Conservation (phyloP, 2,329 filamentous ascomycete species). For the Pyrenochaeta sp. region DNA sequence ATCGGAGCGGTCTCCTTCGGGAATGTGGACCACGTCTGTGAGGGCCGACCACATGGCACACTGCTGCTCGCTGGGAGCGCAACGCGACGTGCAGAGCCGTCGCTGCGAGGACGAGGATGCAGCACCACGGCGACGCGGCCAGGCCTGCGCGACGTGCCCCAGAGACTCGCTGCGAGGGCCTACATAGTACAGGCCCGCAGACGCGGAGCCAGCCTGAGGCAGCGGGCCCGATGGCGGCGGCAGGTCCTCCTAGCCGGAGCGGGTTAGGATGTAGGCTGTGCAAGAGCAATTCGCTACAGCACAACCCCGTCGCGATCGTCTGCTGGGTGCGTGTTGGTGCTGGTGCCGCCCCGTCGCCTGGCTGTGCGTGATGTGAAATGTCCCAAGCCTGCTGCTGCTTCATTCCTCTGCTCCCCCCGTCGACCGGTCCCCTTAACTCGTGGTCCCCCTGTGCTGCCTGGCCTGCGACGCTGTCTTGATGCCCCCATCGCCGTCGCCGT, state of each 20-base stretch:
- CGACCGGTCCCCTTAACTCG: neutral
- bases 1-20: conserved; percentile 14
- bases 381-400: neutral
- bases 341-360: neutral
- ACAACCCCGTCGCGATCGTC: neutral
- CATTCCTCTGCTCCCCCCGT: neutral
- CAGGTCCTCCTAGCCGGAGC: too few relatives aligned
- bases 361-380: neutral
- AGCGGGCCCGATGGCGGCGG: too few relatives aligned
- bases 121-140: neutral
- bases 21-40: conserved; percentile 5
- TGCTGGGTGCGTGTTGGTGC: too few relatives aligned
- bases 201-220: too few relatives aligned
- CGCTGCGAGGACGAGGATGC: too few relatives aligned
- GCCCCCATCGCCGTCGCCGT: too few relatives aligned
- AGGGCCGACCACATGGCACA: conserved; percentile 10
- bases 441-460: too few relatives aligned
- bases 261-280: conserved; percentile 1
- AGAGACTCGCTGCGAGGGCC: too few relatives aligned
- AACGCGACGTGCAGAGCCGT: too few relatives aligned
- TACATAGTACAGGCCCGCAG: too few relatives aligned
- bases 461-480: too few relatives aligned
- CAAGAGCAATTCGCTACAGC: neutral
- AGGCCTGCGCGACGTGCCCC: neutral
- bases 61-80: neutral